Evolutionary conservation across 306 rosid genomes (phyloP), one percentile per base, ranked within the genome.

Genomic region (Sphenostylis stenocarpa): DNA sequence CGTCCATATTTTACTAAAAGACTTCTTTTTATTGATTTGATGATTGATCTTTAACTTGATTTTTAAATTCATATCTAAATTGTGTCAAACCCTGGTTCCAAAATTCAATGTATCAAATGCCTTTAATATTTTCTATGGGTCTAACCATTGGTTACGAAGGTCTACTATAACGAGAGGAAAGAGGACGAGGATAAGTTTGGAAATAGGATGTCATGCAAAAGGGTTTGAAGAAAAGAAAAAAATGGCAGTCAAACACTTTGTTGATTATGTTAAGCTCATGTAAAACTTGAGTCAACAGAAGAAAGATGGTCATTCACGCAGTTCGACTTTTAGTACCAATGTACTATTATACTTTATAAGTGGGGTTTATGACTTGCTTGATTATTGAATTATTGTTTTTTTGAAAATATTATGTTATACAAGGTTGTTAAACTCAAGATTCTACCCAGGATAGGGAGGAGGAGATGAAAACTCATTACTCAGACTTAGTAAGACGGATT

Each of bases 51-150:
- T 28, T 24, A 9, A 55, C 71, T 19, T 47, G 29, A 38, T 7
- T 47, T 24, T 77, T 52, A 33, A 51, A 16, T 51, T 21, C 60
- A 68, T 69, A 44, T 23, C 44, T n/a, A 36, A 66, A 61, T 58
- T 19, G 49, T 64, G 29, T 31, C 6, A n/a, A 72, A 41, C 58
- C 34, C 43, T 29, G n/a, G 38, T 71, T 65, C 36, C 31, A 52
- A 62, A 75, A 70, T 47, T 38, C 28, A 41, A 73, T 68, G 62
- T 56, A 67, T 15, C 45, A 57, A 71, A 55, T 48, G 72, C 36
- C 53, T 56, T 65, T 44, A 48, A 73, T 36, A 33, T 57, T 28
- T 61, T 16, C 16, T 6, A 60, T 29, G 41, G 41, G 7, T 34
- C 38, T 34, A 34, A 34, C 6, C 8, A 34, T n/a, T 34, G 38